Evolutionary conservation across 2,329 filamentous ascomycete species (phyloP).

Genomic region (Clarireedia paspali): DNA sequence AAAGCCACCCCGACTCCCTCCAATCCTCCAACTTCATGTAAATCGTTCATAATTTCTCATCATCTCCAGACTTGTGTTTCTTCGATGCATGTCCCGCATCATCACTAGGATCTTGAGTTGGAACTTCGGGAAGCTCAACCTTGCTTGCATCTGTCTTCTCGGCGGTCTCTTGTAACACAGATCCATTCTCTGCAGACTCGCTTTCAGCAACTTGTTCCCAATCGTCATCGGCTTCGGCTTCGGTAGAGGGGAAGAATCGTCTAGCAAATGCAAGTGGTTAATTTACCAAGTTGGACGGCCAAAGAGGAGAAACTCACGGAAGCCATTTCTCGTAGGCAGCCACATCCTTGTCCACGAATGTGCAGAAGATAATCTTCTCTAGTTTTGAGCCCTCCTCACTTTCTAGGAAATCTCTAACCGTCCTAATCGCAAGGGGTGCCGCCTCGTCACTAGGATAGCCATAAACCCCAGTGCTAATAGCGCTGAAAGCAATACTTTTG

Average conservation of each 20-base stretch:
- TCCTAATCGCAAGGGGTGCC: constrained; percentile 59
- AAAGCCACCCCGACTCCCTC: background rate
- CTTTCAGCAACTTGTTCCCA: constrained; percentile 25
- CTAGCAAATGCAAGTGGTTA: constrained; percentile 24
- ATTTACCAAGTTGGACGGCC: constrained; percentile 1
- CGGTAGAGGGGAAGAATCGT: constrained; percentile 40
- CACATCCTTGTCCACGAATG: constrained; percentile 72
- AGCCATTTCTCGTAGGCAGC: constrained; percentile 60
- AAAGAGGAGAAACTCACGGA: constrained; percentile 52
- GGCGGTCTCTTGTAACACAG: constrained; percentile 3
- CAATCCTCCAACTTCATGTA: background rate
- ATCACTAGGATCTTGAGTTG: constrained; percentile 29
- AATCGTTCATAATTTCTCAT: constrained; percentile 7
- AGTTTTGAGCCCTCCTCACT: constrained; percentile 42
- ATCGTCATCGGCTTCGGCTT: constrained; percentile 20
- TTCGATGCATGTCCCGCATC: constrained; percentile 28
- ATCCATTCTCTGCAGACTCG: constrained; percentile 21
- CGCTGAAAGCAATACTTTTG: constrained; percentile 72
- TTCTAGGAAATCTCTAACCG: constrained; percentile 49
- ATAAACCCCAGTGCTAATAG: constrained; percentile 83
- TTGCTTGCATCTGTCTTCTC: constrained; percentile 19
- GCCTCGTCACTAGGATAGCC: constrained; percentile 74
- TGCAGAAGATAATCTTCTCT: constrained; percentile 75
- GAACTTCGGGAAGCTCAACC: constrained; percentile 32
- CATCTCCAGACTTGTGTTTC: constrained; percentile 28